Conservation (phyloP, 2,329 filamentous ascomycete species). For the Trichoderma oligosporum region DNA sequence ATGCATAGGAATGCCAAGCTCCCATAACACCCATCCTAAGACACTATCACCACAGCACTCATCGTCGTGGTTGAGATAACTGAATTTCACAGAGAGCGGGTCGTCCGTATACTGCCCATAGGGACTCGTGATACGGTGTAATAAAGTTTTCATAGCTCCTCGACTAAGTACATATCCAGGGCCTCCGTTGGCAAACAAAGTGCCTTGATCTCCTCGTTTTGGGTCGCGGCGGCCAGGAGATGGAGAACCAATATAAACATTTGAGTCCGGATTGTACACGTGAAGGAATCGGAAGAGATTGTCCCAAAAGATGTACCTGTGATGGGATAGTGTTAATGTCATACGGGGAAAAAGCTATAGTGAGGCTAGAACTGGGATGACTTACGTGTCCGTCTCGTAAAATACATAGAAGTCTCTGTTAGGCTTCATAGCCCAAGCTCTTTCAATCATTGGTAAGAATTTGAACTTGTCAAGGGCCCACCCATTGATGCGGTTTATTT, state of each 20-base stretch:
- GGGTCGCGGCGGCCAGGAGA: conserved; percentile 37
- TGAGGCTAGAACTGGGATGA: conserved; percentile 9
- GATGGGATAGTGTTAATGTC: not conserved
- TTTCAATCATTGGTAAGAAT: conserved; percentile 53
- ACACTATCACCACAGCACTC: conserved; percentile 54
- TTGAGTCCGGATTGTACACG: conserved; percentile 43
- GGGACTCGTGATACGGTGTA: conserved; percentile 27
- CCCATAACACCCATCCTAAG: conserved; percentile 44
- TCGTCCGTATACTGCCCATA: conserved; percentile 1
- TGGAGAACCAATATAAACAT: conserved; percentile 49
- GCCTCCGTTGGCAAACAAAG: conserved; percentile 49
- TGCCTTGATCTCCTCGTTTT: conserved; percentile 30
- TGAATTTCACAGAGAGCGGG: conserved; percentile 7
- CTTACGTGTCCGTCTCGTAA: conserved; percentile 53
- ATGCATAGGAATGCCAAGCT: conserved; percentile 42
- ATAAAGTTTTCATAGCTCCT: conserved; percentile 42
- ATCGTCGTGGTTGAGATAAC: conserved; percentile 21
- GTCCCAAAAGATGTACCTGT: conserved; percentile 27
- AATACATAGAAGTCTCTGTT: conserved; percentile 53
- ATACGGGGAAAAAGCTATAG: not conserved
- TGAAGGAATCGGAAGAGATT: conserved; percentile 49
- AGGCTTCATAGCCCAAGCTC: conserved; percentile 44
- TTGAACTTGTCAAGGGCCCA: conserved; percentile 57
- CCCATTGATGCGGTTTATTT: conserved; percentile 36
- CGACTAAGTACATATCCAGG: conserved; percentile 46